Percentiles rank a stretch among this genome's conserved stretches.
Evolutionary conservation across 352 stramenopile species (phyloP).

Genomic region (Blastocystis hominis): DNA sequence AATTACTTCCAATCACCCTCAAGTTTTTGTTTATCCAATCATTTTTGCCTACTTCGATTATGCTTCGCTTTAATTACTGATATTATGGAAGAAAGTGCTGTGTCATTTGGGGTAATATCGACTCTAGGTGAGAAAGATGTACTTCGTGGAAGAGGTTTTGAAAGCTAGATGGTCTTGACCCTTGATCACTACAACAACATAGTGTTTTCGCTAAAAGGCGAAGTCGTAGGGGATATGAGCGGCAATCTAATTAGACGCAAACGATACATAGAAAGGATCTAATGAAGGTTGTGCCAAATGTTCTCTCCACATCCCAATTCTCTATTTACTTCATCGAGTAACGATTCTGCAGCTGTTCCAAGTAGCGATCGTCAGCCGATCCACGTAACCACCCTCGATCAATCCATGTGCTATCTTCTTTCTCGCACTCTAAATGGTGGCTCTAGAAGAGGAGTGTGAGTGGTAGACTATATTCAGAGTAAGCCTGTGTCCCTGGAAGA

Average conservation of each 20-base stretch:
- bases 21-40: constrained; percentile 16
- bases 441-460: neutral
- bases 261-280: neutral
- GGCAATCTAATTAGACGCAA: neutral
- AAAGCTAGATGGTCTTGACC: neutral
- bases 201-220: neutral
- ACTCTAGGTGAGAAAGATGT: constrained; percentile 33
- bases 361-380: neutral
- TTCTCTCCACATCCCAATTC: neutral
- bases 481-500: neutral
- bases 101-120: neutral
- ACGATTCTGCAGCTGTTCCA: neutral
- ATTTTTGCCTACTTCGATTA: neutral
- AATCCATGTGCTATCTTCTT: neutral
- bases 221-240: neutral
- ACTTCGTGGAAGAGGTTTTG: neutral
- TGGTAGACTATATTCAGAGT: neutral
- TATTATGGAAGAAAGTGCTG: neutral
- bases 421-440: neutral
- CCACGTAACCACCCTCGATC: neutral
- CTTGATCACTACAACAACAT: neutral
- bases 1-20: neutral
- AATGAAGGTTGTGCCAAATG: neutral
- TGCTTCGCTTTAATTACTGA: neutral
- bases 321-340: constrained; percentile 14